These are phyloP conservation scores for Trichosporon ovoides DNA, from an alignment of 1,284 basidiomycete species.

Conservation along the genomic window DNA sequence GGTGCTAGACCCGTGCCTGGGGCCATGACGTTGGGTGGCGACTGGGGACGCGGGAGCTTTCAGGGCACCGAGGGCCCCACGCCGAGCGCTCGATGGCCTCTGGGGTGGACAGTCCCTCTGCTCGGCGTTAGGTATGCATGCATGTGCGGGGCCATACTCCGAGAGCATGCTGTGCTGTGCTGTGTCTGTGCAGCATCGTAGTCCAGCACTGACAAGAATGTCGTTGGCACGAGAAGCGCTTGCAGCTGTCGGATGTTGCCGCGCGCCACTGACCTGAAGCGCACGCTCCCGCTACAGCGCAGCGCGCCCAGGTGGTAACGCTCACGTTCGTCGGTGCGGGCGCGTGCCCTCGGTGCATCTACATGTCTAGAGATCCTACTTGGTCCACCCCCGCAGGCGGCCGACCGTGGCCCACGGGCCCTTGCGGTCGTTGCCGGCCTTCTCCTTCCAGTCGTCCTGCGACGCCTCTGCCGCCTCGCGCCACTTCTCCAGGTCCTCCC, in stretches of 20 bases:
- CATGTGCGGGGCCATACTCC: too few species aligned
- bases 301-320: too few species aligned
- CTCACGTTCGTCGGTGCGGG: too few species aligned
- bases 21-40: not conserved
- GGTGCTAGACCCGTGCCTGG: not conserved
- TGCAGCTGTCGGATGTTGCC: too few species aligned
- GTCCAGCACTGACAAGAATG: too few species aligned
- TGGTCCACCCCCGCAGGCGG: conserved; percentile 10
- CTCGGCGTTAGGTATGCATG: too few species aligned
- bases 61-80: not conserved
- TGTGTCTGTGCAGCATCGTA: too few species aligned
- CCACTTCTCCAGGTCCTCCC: conserved; percentile 67
- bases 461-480: conserved; percentile 60
- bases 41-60: not conserved
- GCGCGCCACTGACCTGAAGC: too few species aligned
- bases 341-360: not conserved
- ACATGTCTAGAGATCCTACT: not conserved
- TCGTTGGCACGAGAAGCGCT: too few species aligned
- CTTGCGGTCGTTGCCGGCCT: conserved; percentile 15
- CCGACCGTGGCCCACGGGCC: conserved; percentile 15
- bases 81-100: not conserved
- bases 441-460: conserved; percentile 46
- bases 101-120: too few species aligned
- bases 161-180: too few species aligned
- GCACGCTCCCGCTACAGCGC: too few species aligned